These are phyloP conservation scores for Takashimella tepidaria DNA, from an alignment of 1,284 basidiomycete species.

Conservation along the genomic window DNA sequence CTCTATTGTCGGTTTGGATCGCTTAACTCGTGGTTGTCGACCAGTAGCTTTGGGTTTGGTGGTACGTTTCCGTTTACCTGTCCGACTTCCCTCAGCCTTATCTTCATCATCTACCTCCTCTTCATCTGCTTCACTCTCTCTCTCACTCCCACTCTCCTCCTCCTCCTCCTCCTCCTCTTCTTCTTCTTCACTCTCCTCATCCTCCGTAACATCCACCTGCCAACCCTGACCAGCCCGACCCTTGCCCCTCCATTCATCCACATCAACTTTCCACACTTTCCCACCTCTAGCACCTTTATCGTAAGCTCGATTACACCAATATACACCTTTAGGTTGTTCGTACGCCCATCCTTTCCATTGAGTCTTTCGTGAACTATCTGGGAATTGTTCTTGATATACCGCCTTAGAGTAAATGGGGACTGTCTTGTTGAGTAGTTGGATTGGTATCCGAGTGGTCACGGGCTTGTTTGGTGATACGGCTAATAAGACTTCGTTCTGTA, in stretches of 20 bases:
- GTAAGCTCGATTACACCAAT: conserved; percentile 44
- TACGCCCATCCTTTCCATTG: conserved; percentile 37
- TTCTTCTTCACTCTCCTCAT: conserved; percentile 13
- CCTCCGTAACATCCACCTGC: conserved; percentile 15
- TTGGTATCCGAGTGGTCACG: conserved; percentile 31
- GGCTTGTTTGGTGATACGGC: conserved; percentile 33
- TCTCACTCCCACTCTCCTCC: conserved; percentile 14
- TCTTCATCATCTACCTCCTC: conserved; percentile 15
- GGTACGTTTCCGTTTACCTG: conserved; percentile 2
- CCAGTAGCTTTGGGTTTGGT: not conserved
- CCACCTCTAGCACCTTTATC: conserved; percentile 45
- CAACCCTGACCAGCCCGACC: conserved; percentile 31
- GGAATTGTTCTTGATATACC: conserved; percentile 33
- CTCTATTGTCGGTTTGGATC: conserved; percentile 9
- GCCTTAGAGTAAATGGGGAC: conserved; percentile 38
- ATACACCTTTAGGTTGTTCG: conserved; percentile 31
- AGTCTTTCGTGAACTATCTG: conserved; percentile 22
- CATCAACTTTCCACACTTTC: conserved; percentile 38
- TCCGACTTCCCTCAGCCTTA: conserved; percentile 6
- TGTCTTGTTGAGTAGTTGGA: conserved; percentile 27
- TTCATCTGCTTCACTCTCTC: conserved; percentile 2
- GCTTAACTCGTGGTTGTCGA: conserved; percentile 4
- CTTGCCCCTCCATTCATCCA: conserved; percentile 38
- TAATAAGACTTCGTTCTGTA: conserved; percentile 43
- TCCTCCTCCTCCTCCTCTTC: conserved; percentile 12